Evolutionary conservation across 148 eudicot genomes (phyloP), one percentile per base, ranked within the genome.

Genomic region (Chenopodium quinoa): DNA sequence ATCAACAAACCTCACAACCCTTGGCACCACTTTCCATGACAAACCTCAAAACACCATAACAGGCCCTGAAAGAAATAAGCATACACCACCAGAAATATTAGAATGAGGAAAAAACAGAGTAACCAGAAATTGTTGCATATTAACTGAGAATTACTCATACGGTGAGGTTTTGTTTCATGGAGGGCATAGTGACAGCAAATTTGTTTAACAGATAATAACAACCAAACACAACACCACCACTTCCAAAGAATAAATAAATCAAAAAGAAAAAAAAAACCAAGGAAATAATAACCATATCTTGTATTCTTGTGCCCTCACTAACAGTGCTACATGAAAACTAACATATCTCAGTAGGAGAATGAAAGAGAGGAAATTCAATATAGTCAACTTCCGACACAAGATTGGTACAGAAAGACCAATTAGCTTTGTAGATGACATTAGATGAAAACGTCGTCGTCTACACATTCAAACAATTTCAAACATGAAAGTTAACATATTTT

Each of bases 11-110:
- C 92, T 92, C 92, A 44, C 93, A 91, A 46, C 96, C 96, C 88
- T 92, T 92, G 46, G 96, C 96, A 9, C 96, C 96, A 80, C 86
- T 89, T 71, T 91, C 96, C 93, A 92, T 92, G 22, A 92, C 87
- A 62, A 92, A 92, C 80, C 96, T 89, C 84, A 92, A 25, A 40
- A 92, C 96, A 86, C 96, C 96, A 91, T 92, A 91, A 83, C 96
- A 92, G 0, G 96, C 96, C 90, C 96, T 92, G 66, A 29, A 80
- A 54, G 16, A 52, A 64, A 75, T 4, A 14, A 75, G 11, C 62
- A 56, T 14, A 56, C 62, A 29, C 4, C 7, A 46, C 44, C 44
- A 31, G 22, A 4, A 29, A 31, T 14, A 32, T 62, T 22, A 62
- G 66, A 56, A 62, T 1, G 5, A 62, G 23, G 66, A 62, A 20